Evolutionary conservation across 2,329 filamentous ascomycete genomes (phyloP).

Genomic region (Biscogniauxia sp.): DNA sequence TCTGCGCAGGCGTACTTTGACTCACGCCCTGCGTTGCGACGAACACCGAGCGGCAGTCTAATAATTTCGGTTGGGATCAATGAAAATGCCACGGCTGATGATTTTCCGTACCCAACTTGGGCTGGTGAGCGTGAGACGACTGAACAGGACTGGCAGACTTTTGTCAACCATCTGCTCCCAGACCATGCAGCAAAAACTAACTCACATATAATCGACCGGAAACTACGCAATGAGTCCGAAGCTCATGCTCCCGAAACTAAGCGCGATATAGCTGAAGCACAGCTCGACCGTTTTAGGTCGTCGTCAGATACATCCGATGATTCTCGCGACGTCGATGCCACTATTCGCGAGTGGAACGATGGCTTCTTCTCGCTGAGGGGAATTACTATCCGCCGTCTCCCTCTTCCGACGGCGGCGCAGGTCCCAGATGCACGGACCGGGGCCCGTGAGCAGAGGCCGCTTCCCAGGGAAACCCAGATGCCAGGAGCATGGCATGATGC

Average conservation of each 20-base stretch:
- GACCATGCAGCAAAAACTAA: conserved; percentile 44
- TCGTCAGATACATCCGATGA: conserved; percentile 25
- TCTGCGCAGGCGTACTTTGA: conserved; percentile 47
- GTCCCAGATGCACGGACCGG: conserved; percentile 33
- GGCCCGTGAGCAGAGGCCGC: not conserved
- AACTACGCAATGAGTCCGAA: conserved; percentile 42
- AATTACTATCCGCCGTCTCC: conserved; percentile 39
- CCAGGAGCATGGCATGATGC: conserved; percentile 32
- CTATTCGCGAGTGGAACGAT: conserved; percentile 54
- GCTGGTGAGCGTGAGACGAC: conserved; percentile 44
- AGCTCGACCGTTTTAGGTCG: conserved; percentile 37
- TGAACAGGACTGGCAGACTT: conserved; percentile 57
- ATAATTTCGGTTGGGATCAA: conserved; percentile 37
- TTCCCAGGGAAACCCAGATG: conserved; percentile 20
- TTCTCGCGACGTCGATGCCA: conserved; percentile 36
- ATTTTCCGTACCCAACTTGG: conserved; percentile 43
- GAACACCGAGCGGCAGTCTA: conserved; percentile 14
- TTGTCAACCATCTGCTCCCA: conserved; percentile 55
- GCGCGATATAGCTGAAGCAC: conserved; percentile 39
- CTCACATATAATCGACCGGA: conserved; percentile 47
- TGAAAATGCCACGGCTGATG: conserved; percentile 36
- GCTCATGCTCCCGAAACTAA: conserved; percentile 24
- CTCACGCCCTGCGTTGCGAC: conserved; percentile 36
- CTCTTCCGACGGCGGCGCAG: conserved; percentile 14
- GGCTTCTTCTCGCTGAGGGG: conserved; percentile 54